phyloP scores from a whole-genome alignment of 345 rosid species.

The Mercurialis annua region DNA sequence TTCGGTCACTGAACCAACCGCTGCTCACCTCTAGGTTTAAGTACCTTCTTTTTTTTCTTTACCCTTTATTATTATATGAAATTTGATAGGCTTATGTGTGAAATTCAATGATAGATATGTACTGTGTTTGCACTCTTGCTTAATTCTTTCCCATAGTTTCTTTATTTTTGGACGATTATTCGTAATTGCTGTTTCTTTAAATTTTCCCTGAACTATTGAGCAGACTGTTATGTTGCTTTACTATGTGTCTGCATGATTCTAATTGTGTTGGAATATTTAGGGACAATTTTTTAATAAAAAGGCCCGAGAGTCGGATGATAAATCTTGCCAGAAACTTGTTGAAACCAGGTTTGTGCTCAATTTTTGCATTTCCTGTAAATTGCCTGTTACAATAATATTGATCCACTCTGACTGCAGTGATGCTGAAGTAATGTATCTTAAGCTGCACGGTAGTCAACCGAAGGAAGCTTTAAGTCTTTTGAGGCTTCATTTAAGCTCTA shows the following conservation, averaged over 20 bases:
- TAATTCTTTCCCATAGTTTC: no score
- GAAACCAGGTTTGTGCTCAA: conserved; percentile 12
- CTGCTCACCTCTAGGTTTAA: no score
- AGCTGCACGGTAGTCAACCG: neutral
- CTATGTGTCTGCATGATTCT: neutral
- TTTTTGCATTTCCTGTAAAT: neutral
- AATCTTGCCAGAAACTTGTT: conserved; percentile 10
- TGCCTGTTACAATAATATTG: neutral
- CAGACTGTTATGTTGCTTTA: neutral
- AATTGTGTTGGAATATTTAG: conserved; percentile 3
- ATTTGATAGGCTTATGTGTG: no score
- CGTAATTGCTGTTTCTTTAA: no score
- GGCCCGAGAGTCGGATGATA: conserved; percentile 8
- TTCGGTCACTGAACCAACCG: no score
- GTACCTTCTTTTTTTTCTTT: no score
- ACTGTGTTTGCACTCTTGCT: no score
- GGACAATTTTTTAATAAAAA: conserved; percentile 11
- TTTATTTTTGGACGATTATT: no score
- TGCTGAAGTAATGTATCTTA: conserved; percentile 1
- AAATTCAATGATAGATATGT: no score
- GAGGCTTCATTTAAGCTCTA: conserved; percentile 9
- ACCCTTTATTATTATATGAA: no score
- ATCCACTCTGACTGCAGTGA: conserved; percentile 4
- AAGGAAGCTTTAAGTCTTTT: conserved; percentile 9
- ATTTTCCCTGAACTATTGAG: neutral